Percentiles rank a stretch among this genome's conserved stretches.
Conservation (phyloP, 2,329 filamentous ascomycete genomes). For the Fusarium bulbicola region DNA sequence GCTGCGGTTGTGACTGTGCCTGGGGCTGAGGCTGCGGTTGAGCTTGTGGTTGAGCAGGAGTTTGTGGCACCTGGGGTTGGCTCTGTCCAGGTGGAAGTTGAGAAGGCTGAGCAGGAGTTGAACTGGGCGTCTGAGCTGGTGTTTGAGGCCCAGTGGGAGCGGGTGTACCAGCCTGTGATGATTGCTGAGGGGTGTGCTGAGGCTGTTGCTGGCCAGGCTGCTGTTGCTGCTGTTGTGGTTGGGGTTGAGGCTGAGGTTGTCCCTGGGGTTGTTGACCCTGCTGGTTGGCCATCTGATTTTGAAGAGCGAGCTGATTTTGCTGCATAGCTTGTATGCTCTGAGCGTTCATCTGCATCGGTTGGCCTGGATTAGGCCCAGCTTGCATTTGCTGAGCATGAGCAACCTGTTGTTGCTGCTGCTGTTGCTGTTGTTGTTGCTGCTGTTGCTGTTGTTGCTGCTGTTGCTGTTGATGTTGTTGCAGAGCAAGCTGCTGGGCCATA, state of each 20-base stretch:
- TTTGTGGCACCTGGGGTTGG: constrained; percentile 48
- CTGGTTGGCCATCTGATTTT: constrained; percentile 45
- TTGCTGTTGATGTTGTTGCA: constrained; percentile 46
- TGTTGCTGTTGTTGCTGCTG: constrained; percentile 47
- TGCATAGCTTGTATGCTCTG: constrained; percentile 58
- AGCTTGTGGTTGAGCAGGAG: constrained; percentile 49
- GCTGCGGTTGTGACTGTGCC: constrained; percentile 42
- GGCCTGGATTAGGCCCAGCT: constrained; percentile 55
- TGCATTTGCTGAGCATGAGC: constrained; percentile 52
- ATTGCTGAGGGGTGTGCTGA: constrained; percentile 58
- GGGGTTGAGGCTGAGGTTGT: constrained; percentile 41
- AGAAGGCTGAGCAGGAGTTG: constrained; percentile 49
- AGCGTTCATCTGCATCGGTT: constrained; percentile 59
- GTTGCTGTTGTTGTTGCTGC: constrained; percentile 47
- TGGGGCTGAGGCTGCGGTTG: constrained; percentile 50
- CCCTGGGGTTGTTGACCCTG: constrained; percentile 43
- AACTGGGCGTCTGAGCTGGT: constrained; percentile 56
- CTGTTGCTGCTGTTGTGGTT: constrained; percentile 42
- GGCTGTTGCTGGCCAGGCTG: constrained; percentile 51
- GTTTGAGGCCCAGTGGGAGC: constrained; percentile 57
- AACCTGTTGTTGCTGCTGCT: constrained; percentile 49
- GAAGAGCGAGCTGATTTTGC: constrained; percentile 51
- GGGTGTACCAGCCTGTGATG: constrained; percentile 53
- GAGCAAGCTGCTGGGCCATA: constrained; percentile 54
- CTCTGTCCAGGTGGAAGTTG: constrained; percentile 46